Evolutionary conservation across 169 alveolate genomes (phyloP).

Genomic region (Plasmodium falciparum): DNA sequence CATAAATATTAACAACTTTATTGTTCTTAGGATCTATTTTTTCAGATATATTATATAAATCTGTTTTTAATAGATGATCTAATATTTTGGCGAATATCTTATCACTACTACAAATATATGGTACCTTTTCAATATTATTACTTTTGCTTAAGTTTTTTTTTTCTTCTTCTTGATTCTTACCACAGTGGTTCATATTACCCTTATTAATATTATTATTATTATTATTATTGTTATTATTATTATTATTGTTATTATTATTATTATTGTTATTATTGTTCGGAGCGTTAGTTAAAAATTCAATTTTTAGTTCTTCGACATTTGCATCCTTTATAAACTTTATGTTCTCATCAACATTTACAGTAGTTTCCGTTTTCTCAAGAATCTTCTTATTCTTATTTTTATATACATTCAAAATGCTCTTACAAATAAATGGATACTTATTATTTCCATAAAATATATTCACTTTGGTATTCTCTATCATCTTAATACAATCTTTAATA

Average conservation of each 20-base stretch:
- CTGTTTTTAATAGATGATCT: slow-evolving; percentile 49
- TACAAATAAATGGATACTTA: slow-evolving; percentile 70
- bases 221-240: background rate
- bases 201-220: background rate
- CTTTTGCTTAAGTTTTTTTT: too few species aligned
- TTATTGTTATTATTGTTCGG: background rate
- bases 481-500: background rate
- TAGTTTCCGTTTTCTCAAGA: background rate
- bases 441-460: slow-evolving; percentile 58
- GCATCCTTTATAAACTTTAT: slow-evolving; percentile 30
- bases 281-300: slow-evolving; percentile 32
- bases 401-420: slow-evolving; percentile 27
- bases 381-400: background rate
- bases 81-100: slow-evolving; percentile 55
- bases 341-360: slow-evolving; percentile 5
- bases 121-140: too few species aligned
- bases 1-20: slow-evolving; percentile 11
- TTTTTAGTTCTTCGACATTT: slow-evolving; percentile 55
- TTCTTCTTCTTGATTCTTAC: too few species aligned
- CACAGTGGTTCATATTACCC: background rate
- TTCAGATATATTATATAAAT: slow-evolving; percentile 25
- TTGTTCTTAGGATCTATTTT: slow-evolving; percentile 14
- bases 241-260: background rate
- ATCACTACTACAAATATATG: slow-evolving; percentile 29
- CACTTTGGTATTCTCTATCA: slow-evolving; percentile 15